Percentiles rank a stretch among this genome's conserved stretches.
phyloP scores from a whole-genome alignment of 352 stramenopile species.

The Phytophthora lateralis region DNA sequence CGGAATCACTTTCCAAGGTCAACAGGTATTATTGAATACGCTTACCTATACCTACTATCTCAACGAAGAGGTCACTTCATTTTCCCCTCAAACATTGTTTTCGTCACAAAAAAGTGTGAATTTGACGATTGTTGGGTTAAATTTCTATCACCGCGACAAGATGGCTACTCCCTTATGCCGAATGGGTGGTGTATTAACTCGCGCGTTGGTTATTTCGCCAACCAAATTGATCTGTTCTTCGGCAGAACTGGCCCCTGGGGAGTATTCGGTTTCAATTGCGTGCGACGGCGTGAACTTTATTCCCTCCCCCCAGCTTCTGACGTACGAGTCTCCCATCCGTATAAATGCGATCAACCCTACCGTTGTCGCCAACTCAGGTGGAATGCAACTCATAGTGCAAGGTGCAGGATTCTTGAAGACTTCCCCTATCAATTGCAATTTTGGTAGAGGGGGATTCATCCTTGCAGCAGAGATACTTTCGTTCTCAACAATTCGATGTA shows the following conservation, averaged over 20 bases:
- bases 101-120: slow-evolving; percentile 5
- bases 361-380: slow-evolving; percentile 24
- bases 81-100: slow-evolving; percentile 18
- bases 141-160: slow-evolving; percentile 30
- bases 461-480: slow-evolving; percentile 19
- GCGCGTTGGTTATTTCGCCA: slow-evolving; percentile 32
- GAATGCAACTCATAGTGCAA: slow-evolving; percentile 28
- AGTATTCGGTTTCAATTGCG: slow-evolving; percentile 38
- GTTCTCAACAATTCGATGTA: slow-evolving; percentile 22
- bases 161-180: slow-evolving; percentile 29
- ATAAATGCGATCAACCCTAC: slow-evolving; percentile 32
- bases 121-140: slow-evolving; percentile 29
- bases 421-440: slow-evolving; percentile 25
- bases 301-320: slow-evolving; percentile 18
- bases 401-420: slow-evolving; percentile 25
- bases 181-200: slow-evolving; percentile 22
- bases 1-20: slow-evolving; percentile 23
- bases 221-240: slow-evolving; percentile 27
- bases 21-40: not conserved
- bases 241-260: slow-evolving; percentile 14
- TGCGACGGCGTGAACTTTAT: slow-evolving; percentile 49
- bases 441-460: slow-evolving; percentile 27
- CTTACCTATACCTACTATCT: slow-evolving; percentile 27
- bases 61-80: slow-evolving; percentile 36
- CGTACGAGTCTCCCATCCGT: slow-evolving; percentile 17